Conservation (phyloP, 2,329 filamentous ascomycete species). For the Colletotrichum brevisporum region DNA sequence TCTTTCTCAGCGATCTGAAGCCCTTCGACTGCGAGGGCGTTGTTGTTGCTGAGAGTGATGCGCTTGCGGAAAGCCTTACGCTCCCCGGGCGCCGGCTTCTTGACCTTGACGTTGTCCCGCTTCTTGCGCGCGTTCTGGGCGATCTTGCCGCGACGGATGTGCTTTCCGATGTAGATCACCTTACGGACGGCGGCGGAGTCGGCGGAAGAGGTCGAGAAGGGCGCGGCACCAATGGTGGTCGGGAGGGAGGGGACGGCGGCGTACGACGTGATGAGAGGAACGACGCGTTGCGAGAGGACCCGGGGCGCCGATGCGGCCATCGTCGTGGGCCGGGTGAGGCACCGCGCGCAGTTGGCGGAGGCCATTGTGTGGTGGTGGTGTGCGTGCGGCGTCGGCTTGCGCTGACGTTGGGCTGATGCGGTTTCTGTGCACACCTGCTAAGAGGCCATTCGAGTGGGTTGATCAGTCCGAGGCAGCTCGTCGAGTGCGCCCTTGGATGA, state of each 20-base stretch:
- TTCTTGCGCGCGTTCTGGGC: constrained; percentile 60
- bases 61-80: constrained; percentile 89
- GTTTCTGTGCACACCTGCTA: constrained; percentile 3
- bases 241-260: constrained; percentile 45
- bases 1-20: constrained; percentile 72
- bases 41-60: constrained; percentile 93
- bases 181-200: constrained; percentile 45
- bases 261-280: constrained; percentile 48
- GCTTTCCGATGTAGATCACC: constrained; percentile 35
- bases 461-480: constrained; percentile 34
- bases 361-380: constrained; percentile 50
- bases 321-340: constrained; percentile 54
- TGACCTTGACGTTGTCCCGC: constrained; percentile 58
- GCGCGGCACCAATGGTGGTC: constrained; percentile 49
- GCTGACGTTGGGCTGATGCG: constrained; percentile 41
- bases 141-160: constrained; percentile 42
- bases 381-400: constrained; percentile 20
- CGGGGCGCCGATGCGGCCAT: constrained; percentile 42
- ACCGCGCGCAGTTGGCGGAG: constrained; percentile 57
- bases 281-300: constrained; percentile 51
- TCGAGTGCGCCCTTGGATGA: constrained; percentile 32
- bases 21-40: constrained; percentile 83
- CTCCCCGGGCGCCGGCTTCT: constrained; percentile 80
- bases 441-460: constrained; percentile 26
- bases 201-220: constrained; percentile 58